Base-by-base conservation (phyloP, 306 rosid genomes). In the Cucurbita ficifolia region DNA sequence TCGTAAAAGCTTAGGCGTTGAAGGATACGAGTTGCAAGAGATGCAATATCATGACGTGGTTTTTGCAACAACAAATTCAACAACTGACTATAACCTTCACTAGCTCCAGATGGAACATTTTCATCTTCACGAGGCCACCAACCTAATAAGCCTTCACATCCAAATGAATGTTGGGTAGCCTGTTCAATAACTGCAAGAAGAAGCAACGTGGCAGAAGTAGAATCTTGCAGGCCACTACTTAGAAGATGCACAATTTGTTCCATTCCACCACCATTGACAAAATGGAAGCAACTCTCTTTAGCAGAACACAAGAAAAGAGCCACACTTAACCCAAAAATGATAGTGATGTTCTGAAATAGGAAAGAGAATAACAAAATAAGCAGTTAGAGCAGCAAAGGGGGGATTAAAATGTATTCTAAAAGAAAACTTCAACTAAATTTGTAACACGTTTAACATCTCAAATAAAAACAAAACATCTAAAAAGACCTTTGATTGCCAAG, bases 41-140 rank as follows among this genome's bases (percentile, higher is more conserved):
- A 89, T 78, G 95, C 96, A 83, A 94, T 80, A 81, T 89, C 99
- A 21, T 94, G 96, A 17, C 88, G 92, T 18, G 97, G 97, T 76
- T 86, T 91, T 76, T 87, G 85, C 83, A 94, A 82, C 80, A 94
- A 77, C 84, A 94, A 81, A 82, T 85, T 89, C 86, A 94, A 76
- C 82, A 94, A 82, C 67, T 83, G 82, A 76, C 86, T 87, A 78
- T 91, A 94, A 79, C 96, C 96, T 77, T 94, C 92, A 76, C 99
- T 91, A 61, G 54, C 51, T 74, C 96, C 84, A 77, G 91, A 76
- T 39, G 88, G 91, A 42, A 91, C 79, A 72, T 76, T 87, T 80
- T 87, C 96, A 74, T 87, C 97, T 77, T 91, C 97, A 67, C 90
- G 92, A 62, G 97, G 96, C 96, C 96, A 91, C 99, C 97, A 91